These are phyloP conservation scores for Acacia crassicarpa DNA, from an alignment of 306 rosid species.

Conservation along the genomic window DNA sequence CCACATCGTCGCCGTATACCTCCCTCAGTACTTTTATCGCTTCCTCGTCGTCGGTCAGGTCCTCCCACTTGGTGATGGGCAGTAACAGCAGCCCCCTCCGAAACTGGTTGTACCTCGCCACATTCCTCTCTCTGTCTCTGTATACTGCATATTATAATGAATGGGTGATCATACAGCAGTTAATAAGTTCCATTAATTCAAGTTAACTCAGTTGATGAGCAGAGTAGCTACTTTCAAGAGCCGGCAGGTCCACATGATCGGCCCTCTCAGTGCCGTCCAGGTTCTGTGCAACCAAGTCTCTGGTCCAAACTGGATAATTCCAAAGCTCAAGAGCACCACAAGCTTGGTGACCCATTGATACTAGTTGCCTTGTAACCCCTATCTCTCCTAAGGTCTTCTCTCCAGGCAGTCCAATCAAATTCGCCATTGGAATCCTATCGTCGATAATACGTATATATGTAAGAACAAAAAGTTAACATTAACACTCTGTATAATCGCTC, in stretches of 20 bases:
- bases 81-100: conserved; percentile 46
- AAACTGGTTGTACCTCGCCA: conserved; percentile 62
- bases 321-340: conserved; percentile 58
- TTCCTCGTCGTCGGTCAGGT: conserved; percentile 56
- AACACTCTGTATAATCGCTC: background rate
- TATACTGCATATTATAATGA: conserved; percentile 46
- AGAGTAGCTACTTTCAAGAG: conserved; percentile 50
- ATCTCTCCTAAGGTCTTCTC: conserved; percentile 40
- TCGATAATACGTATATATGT: background rate
- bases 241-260: conserved; percentile 54
- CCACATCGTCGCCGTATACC: conserved; percentile 62
- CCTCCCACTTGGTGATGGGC: conserved; percentile 61
- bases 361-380: conserved; percentile 48
- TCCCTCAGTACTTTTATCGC: conserved; percentile 42
- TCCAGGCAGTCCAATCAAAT: conserved; percentile 49
- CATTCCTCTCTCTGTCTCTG: conserved; percentile 60
- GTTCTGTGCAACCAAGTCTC: conserved; percentile 50
- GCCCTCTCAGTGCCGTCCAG: conserved; percentile 49
- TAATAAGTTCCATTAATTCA: too few relatives aligned
- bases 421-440: conserved; percentile 44
- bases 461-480: background rate
- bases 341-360: conserved; percentile 79
- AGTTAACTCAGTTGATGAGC: background rate
- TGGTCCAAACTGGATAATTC: conserved; percentile 54
- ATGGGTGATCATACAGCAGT: background rate